Conservation (phyloP, 108 stramenopile genomes). For the Skeletonema grethae region DNA sequence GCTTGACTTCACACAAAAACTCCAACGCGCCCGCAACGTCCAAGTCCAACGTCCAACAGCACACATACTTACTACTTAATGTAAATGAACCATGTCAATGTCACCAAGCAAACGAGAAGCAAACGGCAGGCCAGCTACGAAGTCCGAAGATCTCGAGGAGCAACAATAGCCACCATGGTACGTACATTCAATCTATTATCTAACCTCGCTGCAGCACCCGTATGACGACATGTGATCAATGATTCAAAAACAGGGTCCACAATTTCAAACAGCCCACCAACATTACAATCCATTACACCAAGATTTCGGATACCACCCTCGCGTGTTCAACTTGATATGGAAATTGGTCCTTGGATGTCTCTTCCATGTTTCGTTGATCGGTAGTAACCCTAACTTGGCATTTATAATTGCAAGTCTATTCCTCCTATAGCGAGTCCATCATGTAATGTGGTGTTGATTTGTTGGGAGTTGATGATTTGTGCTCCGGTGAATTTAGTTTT, state of each 20-base stretch:
- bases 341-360: conserved; percentile 44
- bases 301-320: conserved; percentile 22
- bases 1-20: too few relatives aligned
- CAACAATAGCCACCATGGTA: too few relatives aligned
- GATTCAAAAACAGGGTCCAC: neutral
- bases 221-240: conserved; percentile 13
- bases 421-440: conserved; percentile 11
- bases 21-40: too few relatives aligned
- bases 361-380: conserved; percentile 16
- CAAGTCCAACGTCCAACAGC: too few relatives aligned
- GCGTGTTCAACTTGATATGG: conserved; percentile 21
- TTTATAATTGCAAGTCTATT: conserved; percentile 7
- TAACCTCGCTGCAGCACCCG: neutral
- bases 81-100: too few relatives aligned
- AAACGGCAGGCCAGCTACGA: too few relatives aligned
- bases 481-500: neutral
- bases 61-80: too few relatives aligned
- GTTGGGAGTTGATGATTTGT: conserved; percentile 25
- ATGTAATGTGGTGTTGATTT: conserved; percentile 2
- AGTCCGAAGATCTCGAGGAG: too few relatives aligned
- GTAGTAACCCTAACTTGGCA: conserved; percentile 42
- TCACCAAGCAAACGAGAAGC: too few relatives aligned
- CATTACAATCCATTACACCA: conserved; percentile 1
- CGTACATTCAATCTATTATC: too few relatives aligned
- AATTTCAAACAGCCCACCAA: neutral